Base-by-base conservation (phyloP, 1,284 basidiomycete species). In the Cutaneotrichosporon cyanovorans region DNA sequence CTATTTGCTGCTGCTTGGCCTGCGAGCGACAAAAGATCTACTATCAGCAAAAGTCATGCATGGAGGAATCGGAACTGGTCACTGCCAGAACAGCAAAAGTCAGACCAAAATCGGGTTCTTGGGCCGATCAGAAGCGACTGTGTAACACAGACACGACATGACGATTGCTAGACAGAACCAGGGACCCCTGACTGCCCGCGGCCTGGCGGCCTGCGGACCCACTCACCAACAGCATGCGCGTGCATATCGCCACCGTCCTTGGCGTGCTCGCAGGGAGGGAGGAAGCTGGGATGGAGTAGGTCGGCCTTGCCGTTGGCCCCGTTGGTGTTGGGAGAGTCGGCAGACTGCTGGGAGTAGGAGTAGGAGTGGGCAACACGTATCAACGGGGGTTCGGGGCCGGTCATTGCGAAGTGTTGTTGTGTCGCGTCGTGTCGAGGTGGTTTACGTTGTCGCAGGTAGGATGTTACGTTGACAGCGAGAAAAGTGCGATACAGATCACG, bases 141-240 rank as follows among this genome's bases (percentile, higher is more conserved):
- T n/a, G n/a, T n/a, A n/a, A n/a, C n/a, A n/a, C n/a, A n/a, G n/a
- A n/a, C n/a, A n/a, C n/a, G n/a, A n/a, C n/a, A n/a, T n/a, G n/a
- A n/a, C n/a, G n/a, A n/a, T n/a, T n/a, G n/a, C n/a, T n/a, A n/a
- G n/a, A n/a, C n/a, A n/a, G n/a, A n/a, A n/a, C n/a, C n/a, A n/a
- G n/a, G n/a, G n/a, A n/a, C n/a, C n/a, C n/a, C n/a, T n/a, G n/a
- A n/a, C n/a, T n/a, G n/a, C n/a, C n/a, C n/a, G n/a, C n/a, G n/a
- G n/a, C n/a, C n/a, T n/a, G n/a, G n/a, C n/a, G n/a, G n/a, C n/a
- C n/a, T n/a, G n/a, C n/a, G n/a, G n/a, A n/a, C 6, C 35, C 15
- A 61, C 65, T 51, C 41, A 69, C 67, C 67, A 50, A 68, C 62
- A 28, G 67, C 67, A 37, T 69, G 67, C 12, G 65, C 59, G 55